Evolutionary conservation across 352 stramenopile species (phyloP), one percentile per base, ranked within the genome.

Genomic region (Globisporangium okanoganense): DNA sequence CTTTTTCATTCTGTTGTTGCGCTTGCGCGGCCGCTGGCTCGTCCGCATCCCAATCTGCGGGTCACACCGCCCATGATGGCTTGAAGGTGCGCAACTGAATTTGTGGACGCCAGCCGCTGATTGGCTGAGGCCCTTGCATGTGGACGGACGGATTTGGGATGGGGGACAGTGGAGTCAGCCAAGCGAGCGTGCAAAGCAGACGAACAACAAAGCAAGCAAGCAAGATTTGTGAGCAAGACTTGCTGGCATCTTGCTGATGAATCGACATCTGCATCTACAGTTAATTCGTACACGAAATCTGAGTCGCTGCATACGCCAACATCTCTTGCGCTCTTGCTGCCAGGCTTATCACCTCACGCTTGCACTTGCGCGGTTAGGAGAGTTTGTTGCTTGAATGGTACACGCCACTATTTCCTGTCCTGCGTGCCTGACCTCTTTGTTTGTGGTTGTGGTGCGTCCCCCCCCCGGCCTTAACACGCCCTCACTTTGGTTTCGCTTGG

Each of bases 1-100:
- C 25, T 16, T 14, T 16, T 24, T 36, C 3, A n/a, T 43, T 13
- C 3, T 40, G 36, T 24, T 53, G 25, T 9, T 20, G n/a, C n/a
- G n/a, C n/a, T n/a, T n/a, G n/a, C n/a, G n/a, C n/a, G n/a, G n/a
- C n/a, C n/a, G n/a, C n/a, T n/a, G n/a, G n/a, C n/a, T n/a, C n/a
- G n/a, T 53, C 22, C 13, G 10, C 40, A 22, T 45, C 40, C 18
- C 18, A 20, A 22, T 45, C 20, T 6, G 16, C 36, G 22, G 35
- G 36, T 59, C 53, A 59, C 53, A 50, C 24, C 47, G 22, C 38
- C 4, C 12, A 6, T 16, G 36, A 24, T 59, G 36, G 36, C 52
- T 20, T 14, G 33, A 13, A 54, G 9, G 48, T 24, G 48, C 22
- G 16, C 27, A 25, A 18, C 48, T 54, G 16, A 14, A 31, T 24